Evolutionary conservation across 768 basidiomycete genomes (phyloP).

Genomic region (Tricholoma flavovirens): DNA sequence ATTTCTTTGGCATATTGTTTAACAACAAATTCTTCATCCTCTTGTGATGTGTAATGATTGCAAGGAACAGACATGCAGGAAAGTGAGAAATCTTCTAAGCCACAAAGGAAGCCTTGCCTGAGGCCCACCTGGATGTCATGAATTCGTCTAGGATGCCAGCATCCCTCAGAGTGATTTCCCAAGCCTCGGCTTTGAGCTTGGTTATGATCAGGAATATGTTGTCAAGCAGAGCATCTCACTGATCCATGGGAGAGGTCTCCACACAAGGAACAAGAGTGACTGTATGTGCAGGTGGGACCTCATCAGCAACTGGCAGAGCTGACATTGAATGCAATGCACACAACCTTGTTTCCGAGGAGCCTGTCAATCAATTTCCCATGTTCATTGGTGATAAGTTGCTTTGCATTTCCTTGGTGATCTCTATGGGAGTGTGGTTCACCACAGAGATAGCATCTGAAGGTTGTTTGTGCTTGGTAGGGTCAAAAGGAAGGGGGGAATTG

Average conservation of each 20-base stretch:
- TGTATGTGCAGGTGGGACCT: neutral
- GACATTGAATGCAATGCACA: neutral
- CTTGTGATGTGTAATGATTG: neutral
- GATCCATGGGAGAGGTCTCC: neutral
- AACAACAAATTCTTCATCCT: neutral
- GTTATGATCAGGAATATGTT: neutral
- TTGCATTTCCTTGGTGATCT: no score
- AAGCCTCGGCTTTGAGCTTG: neutral
- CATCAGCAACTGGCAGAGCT: neutral
- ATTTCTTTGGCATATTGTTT: neutral
- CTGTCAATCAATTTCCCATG: neutral
- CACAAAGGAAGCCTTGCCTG: neutral
- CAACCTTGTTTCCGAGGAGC: neutral
- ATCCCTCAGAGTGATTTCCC: neutral
- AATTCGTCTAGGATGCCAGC: neutral
- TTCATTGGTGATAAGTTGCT: no score
- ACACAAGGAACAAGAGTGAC: neutral
- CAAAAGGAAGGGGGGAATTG: no score
- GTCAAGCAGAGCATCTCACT: neutral
- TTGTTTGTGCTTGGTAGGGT: no score
- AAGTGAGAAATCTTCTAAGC: neutral
- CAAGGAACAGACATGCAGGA: neutral
- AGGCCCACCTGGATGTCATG: constrained; percentile 1
- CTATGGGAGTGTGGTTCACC: no score
- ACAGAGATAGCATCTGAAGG: no score